Evolutionary conservation across 768 basidiomycete species (phyloP), one percentile per base, ranked within the genome.

Genomic region (Collybia sp.): DNA sequence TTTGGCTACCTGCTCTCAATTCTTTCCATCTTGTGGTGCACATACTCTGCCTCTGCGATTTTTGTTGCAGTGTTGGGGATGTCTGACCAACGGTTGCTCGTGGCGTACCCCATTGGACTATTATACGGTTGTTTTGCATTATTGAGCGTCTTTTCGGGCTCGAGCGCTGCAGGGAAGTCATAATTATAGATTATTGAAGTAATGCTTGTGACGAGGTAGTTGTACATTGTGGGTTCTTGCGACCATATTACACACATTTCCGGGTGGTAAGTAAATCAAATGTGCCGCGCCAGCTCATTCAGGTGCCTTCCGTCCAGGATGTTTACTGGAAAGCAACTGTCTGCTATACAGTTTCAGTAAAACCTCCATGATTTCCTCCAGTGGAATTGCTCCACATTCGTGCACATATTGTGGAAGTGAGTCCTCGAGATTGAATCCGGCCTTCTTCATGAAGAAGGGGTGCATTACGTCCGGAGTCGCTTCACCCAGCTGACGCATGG

Each of bases 21-120:
- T 12, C 53, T 95, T 32, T 90, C 88, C 2, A 91, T 99, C 53
- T 63, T 90, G 38, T 99, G 96, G 96, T 98, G 93, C 70, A 96
- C 96, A 31, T 93, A 95, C 58, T 81, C 94, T 5, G 95, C 96
- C 10, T 94, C 91, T 1, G 86, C 85, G 12, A 98, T 99, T 46
- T 98, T 99, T 56, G 92, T 95, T 8, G 87, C 91, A 2, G 93
- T 97, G 33, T 73, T 99, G 42, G 81, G 90, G 52, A 94, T 99
- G 90, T 92, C 91, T 8, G 88, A 94, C 53, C 96, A 99, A 62
- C 77, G 94, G 40, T 71, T 97, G 19, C 79, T 99, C 17, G 93
- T 99, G 34, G 96, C 94, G 53, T 99, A 99, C 66, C 96, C 96
- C 10, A 83, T 98, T 43, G 93, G 90, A 32, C 68, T 99, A 43